These are phyloP conservation scores for Oemleria cerasiformis DNA, from an alignment of 306 rosid genomes.

Conservation along the genomic window DNA sequence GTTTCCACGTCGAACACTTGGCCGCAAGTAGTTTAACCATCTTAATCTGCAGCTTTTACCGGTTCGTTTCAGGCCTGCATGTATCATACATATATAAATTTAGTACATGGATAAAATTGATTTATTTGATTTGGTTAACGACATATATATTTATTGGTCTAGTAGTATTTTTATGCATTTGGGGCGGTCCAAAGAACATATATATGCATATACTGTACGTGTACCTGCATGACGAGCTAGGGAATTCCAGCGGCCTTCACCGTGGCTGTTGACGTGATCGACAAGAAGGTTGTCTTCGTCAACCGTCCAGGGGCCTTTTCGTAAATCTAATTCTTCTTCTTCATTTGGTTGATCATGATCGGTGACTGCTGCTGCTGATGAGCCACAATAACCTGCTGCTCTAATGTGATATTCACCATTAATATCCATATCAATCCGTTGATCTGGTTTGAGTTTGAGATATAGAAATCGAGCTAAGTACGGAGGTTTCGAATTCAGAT, in stretches of 20 bases:
- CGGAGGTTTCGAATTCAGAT: neutral
- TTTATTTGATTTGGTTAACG: no score
- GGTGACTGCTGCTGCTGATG: neutral
- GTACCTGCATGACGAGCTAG: constrained; percentile 38
- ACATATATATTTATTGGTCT: neutral
- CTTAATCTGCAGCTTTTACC: constrained; percentile 51
- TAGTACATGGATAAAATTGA: neutral
- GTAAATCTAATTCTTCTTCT: constrained; percentile 13
- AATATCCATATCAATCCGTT: neutral
- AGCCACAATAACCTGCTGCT: constrained; percentile 8
- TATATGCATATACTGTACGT: no score
- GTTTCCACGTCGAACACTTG: constrained; percentile 40
- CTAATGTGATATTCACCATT: neutral
- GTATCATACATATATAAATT: neutral
- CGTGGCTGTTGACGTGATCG: constrained; percentile 31
- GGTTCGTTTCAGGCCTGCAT: constrained; percentile 39
- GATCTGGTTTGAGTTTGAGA: neutral
- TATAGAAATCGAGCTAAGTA: neutral
- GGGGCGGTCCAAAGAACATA: neutral
- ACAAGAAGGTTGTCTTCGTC: constrained; percentile 38
- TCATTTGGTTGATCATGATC: neutral
- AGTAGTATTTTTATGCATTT: neutral
- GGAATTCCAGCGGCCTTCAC: constrained; percentile 53
- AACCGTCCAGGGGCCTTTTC: constrained; percentile 47
- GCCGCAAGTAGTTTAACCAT: constrained; percentile 51